phyloP scores from a whole-genome alignment of 805 yeast genomes.

The Kazachstania bromeliacearum region DNA sequence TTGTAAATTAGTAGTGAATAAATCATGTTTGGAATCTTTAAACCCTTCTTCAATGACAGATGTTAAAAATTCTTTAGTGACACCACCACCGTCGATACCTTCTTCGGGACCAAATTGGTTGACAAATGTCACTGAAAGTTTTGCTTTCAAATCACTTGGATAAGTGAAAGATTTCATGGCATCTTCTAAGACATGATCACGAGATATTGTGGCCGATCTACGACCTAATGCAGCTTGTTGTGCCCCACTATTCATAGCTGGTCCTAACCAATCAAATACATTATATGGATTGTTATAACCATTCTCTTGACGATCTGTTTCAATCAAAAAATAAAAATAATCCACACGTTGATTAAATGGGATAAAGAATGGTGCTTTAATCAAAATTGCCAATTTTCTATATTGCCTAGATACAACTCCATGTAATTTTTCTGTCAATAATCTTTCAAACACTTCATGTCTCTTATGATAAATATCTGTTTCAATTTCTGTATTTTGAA shows the following conservation, averaged over 20 bases:
- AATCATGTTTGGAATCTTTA: conserved; percentile 19
- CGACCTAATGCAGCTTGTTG: conserved; percentile 38
- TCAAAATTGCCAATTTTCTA: conserved; percentile 41
- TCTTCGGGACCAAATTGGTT: conserved; percentile 67
- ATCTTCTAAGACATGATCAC: conserved; percentile 67
- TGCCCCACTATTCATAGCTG: conserved; percentile 3
- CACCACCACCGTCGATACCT: conserved; percentile 96
- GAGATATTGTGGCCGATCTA: conserved; percentile 45
- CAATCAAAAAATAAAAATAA: conserved; percentile 56
- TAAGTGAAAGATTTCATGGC: conserved; percentile 53
- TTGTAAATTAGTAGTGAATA: conserved; percentile 38
- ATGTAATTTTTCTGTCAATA: conserved; percentile 2
- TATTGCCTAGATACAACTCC: conserved; percentile 13
- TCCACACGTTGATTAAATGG: conserved; percentile 67
- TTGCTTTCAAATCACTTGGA: conserved; percentile 49
- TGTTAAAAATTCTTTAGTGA: conserved; percentile 83
- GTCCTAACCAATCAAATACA: conserved; percentile 3
- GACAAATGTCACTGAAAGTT: conserved; percentile 54
- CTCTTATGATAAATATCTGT: conserved; percentile 3
- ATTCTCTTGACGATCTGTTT: conserved; percentile 37
- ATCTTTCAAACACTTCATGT: conserved; percentile 1
- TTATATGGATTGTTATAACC: background rate
- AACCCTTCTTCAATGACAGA: conserved; percentile 64
- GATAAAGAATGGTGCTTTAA: conserved; percentile 68
- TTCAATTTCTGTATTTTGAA: background rate